Evolutionary conservation across 2,329 filamentous ascomycete genomes (phyloP), one percentile per base, ranked within the genome.

Genomic region (Ampelomyces quisqualis): DNA sequence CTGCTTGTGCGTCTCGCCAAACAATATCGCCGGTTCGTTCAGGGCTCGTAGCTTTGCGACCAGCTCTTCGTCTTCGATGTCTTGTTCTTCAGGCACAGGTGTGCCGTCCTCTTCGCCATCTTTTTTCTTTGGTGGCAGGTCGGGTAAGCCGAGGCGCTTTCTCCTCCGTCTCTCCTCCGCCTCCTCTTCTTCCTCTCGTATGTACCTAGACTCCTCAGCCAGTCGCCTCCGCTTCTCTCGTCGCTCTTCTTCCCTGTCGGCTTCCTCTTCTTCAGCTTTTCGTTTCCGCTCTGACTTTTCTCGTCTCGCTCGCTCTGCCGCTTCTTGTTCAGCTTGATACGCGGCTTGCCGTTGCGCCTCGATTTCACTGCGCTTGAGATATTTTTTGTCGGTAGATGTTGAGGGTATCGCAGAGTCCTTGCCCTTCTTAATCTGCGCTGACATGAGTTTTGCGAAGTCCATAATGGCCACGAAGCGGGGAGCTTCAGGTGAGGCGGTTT

Each of bases 371-470:
- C 90, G 88, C 57, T 88, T 90, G 49, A 88, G 72, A 68, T 89
- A 97, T 70, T 95, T 95, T 11, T 72, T 67, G 27, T 64, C 55
- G 18, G 57, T 47, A 17, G 65, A 35, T 33, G 63, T 47, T 15
- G 69, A 49, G 11, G 56, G 34, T 37, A 71, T 55, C 28, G 71
- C 53, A 28, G 70, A 54, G 39, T 78, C 71, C 68, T 88, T 88
- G 55, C 84, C 77, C 69, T 93, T 94, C 60, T 87, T 82, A 61
- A 98, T 93, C 70, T 95, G 90, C 64, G 89, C 86, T 60, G 87
- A 83, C 88, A 98, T 95, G 33, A 98, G 75, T 23, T 89, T 81
- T 47, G 90, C 90, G 74, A 98, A 98, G 70, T 98, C 90, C 93
- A 98, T 98, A 54, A 47, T 49, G 47, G n/a, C n/a, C n/a, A n/a